These are phyloP conservation scores for Leccinum broughii DNA, from an alignment of 768 basidiomycete genomes.

Conservation along the genomic window DNA sequence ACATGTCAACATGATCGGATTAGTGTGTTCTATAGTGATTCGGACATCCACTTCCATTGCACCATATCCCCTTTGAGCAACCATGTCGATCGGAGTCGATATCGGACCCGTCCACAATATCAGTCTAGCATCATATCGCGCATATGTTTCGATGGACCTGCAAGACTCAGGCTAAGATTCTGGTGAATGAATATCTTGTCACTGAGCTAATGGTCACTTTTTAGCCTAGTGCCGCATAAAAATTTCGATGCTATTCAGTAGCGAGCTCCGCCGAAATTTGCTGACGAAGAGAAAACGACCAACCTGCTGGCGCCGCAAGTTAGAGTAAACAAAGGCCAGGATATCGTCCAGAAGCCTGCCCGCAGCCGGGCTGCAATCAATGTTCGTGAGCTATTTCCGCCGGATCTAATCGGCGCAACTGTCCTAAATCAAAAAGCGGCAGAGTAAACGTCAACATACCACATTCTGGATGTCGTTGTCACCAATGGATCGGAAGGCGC, in stretches of 20 bases:
- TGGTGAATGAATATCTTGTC: neutral
- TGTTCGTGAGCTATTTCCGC: conserved; percentile 26
- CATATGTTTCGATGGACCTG: neutral
- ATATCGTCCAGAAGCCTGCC: conserved; percentile 1
- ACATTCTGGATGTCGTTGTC: conserved; percentile 6
- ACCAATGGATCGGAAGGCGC: neutral
- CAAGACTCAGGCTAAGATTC: neutral
- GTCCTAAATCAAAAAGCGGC: conserved; percentile 9
- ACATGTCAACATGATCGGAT: conserved; percentile 2
- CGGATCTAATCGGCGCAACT: conserved; percentile 24
- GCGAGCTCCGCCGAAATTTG: conserved; percentile 5
- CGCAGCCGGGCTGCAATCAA: conserved; percentile 11
- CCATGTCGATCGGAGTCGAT: conserved; percentile 13
- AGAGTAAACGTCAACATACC: conserved; percentile 11
- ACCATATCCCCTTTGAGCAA: conserved; percentile 11
- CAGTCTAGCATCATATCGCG: neutral
- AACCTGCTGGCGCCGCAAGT: neutral
- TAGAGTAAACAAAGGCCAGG: conserved; percentile 7
- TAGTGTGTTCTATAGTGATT: neutral
- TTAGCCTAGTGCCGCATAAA: neutral
- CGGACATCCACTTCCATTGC: conserved; percentile 14
- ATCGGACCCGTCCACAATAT: neutral
- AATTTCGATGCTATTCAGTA: neutral
- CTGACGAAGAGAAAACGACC: neutral
- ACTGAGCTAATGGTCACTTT: neutral